Conservation (phyloP, 2,329 filamentous ascomycete species). For the Apiospora saccharicola region DNA sequence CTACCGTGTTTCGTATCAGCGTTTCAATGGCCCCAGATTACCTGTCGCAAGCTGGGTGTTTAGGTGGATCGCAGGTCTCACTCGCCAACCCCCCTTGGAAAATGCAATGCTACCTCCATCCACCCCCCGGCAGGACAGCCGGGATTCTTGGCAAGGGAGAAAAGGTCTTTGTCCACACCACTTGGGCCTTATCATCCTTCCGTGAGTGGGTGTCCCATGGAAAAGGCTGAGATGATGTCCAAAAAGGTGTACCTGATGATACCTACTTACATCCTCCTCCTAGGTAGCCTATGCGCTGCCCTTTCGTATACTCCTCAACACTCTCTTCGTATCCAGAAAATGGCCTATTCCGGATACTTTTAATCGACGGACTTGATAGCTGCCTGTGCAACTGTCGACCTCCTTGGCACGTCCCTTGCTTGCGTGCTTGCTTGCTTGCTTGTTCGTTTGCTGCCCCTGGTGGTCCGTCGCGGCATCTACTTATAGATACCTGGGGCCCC, state of each 20-base stretch:
- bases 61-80: conserved; percentile 4
- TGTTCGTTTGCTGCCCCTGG: neutral
- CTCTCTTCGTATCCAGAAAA: neutral
- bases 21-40: conserved; percentile 16
- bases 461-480: neutral
- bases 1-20: neutral
- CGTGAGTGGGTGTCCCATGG: neutral
- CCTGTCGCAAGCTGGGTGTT: conserved; percentile 6
- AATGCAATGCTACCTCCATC: conserved; percentile 12
- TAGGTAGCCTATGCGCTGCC: neutral
- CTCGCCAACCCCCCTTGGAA: neutral
- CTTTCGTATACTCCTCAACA: neutral
- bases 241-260: neutral
- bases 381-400: neutral
- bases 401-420: neutral
- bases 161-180: neutral
- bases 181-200: neutral
- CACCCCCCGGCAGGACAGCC: neutral
- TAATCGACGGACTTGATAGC: neutral
- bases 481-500: neutral
- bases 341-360: neutral
- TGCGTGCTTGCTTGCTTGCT: neutral
- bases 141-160: neutral
- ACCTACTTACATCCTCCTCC: neutral
- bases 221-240: neutral